Conservation (phyloP, 805 yeast genomes). For the Metschnikowia henanensis region DNA sequence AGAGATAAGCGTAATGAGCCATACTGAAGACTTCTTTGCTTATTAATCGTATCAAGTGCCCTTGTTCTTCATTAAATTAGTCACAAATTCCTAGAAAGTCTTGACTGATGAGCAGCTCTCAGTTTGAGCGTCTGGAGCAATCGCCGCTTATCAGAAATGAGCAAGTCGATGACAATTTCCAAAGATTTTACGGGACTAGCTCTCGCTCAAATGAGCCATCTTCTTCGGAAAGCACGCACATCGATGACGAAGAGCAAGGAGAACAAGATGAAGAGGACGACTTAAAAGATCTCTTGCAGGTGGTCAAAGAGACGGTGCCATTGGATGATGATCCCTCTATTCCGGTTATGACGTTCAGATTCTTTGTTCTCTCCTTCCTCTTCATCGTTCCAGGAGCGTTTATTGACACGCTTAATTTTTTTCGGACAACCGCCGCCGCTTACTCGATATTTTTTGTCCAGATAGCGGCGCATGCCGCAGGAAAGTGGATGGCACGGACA, state of each 20-base stretch:
- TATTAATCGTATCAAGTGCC: no score
- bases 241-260: constrained; percentile 2
- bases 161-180: no score
- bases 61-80: no score
- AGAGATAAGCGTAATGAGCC: neutral
- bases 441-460: constrained; percentile 54
- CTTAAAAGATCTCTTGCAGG: constrained; percentile 28
- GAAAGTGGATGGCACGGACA: constrained; percentile 43
- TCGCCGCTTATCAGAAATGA: constrained; percentile 6
- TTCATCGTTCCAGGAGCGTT: constrained; percentile 44
- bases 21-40: no score
- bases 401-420: constrained; percentile 42
- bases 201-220: neutral
- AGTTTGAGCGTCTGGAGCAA: constrained; percentile 6
- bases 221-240: neutral
- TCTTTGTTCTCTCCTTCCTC: constrained; percentile 31
- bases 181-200: neutral
- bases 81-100: no score
- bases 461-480: constrained; percentile 47
- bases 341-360: constrained; percentile 40
- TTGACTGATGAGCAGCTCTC: constrained; percentile 3
- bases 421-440: constrained; percentile 47
- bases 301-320: constrained; percentile 37
- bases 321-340: constrained; percentile 38
- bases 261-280: constrained; percentile 18